Evolutionary conservation across 2,329 filamentous ascomycete species (phyloP).

Genomic region (Juglanconis oblonga): DNA sequence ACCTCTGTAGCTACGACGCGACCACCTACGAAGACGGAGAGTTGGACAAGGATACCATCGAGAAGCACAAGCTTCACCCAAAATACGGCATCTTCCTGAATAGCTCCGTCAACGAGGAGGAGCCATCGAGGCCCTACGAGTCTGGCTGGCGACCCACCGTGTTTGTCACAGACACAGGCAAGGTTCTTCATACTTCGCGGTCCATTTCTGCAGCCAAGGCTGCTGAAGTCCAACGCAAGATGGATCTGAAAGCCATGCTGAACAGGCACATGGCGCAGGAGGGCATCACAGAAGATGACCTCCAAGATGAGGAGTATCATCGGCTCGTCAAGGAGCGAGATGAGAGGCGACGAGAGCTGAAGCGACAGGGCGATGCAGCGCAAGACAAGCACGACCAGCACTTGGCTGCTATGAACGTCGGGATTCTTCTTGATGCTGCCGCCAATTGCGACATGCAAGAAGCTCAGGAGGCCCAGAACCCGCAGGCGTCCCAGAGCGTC

Average conservation of each 20-base stretch:
- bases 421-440: constrained; percentile 21
- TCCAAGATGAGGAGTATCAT: constrained; percentile 18
- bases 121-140: constrained; percentile 37
- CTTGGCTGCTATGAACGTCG: constrained; percentile 18
- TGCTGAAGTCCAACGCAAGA: constrained; percentile 19
- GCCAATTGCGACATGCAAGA: constrained; percentile 6
- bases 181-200: constrained; percentile 45
- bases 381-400: constrained; percentile 17
- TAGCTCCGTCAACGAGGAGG: constrained; percentile 43
- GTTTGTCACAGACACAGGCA: constrained; percentile 45
- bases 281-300: constrained; percentile 22
- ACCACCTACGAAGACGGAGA: constrained; percentile 46
- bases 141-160: constrained; percentile 48
- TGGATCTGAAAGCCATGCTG: constrained; percentile 21
- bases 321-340: constrained; percentile 22
- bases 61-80: constrained; percentile 50
- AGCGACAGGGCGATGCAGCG: constrained; percentile 23
- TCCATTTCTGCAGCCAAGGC: constrained; percentile 23
- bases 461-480: constrained; percentile 14
- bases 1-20: constrained; percentile 51
- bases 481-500: background rate
- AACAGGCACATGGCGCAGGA: constrained; percentile 24
- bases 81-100: constrained; percentile 51
- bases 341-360: constrained; percentile 18
- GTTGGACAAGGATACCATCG: constrained; percentile 48